Evolutionary conservation across 768 basidiomycete species (phyloP).

Genomic region (Lactarius quietus): DNA sequence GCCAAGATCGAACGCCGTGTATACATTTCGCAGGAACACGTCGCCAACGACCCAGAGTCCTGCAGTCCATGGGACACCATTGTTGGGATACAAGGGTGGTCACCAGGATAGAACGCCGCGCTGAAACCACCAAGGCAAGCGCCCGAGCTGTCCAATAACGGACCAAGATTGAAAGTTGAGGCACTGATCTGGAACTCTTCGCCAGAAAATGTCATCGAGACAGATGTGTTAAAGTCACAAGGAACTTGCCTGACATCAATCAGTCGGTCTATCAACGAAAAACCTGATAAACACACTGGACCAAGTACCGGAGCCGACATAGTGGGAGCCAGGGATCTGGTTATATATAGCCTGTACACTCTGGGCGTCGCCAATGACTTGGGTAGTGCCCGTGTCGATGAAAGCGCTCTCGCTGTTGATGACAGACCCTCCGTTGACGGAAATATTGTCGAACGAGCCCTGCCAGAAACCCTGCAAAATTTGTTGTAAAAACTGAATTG

Average conservation of each 20-base stretch:
- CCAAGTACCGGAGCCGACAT: neutral
- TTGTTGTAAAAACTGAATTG: constrained; percentile 31
- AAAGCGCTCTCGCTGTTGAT: constrained; percentile 23
- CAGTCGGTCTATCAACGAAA: neutral
- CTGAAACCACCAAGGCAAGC: neutral
- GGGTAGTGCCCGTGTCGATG: constrained; percentile 35
- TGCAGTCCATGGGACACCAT: neutral
- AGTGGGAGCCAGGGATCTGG: neutral
- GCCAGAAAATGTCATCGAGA: neutral
- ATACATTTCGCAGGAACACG: no score
- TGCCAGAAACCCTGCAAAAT: constrained; percentile 16
- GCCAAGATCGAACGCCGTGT: neutral
- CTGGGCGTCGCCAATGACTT: constrained; percentile 29
- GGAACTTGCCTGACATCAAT: neutral
- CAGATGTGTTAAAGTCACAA: neutral
- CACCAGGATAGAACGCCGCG: neutral
- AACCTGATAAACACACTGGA: neutral
- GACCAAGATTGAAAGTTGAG: neutral
- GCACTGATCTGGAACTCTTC: neutral
- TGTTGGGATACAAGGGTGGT: neutral
- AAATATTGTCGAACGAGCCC: constrained; percentile 28
- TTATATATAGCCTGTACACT: neutral
- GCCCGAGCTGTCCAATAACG: neutral
- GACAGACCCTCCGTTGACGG: constrained; percentile 27
- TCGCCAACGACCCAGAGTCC: neutral